Conservation (phyloP, 129 eudicot genomes). For the Lactuca saligna region DNA sequence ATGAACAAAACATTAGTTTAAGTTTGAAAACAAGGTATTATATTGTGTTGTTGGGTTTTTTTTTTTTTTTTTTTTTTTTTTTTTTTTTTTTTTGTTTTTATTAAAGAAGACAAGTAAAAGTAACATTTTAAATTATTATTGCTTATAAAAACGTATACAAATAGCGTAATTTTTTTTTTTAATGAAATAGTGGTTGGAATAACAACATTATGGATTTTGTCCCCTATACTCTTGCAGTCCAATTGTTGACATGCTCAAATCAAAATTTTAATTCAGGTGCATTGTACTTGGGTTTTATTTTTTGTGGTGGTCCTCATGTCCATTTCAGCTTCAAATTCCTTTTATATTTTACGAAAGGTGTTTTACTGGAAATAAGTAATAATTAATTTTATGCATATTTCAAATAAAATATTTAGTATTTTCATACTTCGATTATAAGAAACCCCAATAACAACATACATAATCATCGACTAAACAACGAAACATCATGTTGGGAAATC, state of each 20-base stretch:
- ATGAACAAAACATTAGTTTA: too few species aligned
- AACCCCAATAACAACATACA: slow-evolving; percentile 12
- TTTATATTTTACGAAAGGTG: slow-evolving; percentile 5
- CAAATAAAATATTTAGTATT: background rate
- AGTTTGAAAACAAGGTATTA: background rate
- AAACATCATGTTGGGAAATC: background rate
- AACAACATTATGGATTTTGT: slow-evolving; percentile 34
- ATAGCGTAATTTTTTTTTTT: background rate
- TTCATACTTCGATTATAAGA: background rate
- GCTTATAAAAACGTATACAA: background rate
- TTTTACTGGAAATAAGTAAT: background rate
- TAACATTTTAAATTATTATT: background rate
- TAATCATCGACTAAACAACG: background rate
- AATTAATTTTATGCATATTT: background rate
- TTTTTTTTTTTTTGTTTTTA: background rate
- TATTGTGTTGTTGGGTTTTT: background rate
- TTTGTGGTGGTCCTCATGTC: slow-evolving; percentile 30
- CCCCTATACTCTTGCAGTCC: slow-evolving; percentile 28
- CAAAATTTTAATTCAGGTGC: slow-evolving; percentile 29
- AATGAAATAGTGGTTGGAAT: slow-evolving; percentile 31
- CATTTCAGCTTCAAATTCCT: slow-evolving; percentile 15
- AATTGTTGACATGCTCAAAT: slow-evolving; percentile 15
- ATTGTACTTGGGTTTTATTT: slow-evolving; percentile 33
- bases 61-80: background rate
- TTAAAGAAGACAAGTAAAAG: background rate